Evolutionary conservation across 768 basidiomycete genomes (phyloP).

Genomic region (Kwoniella bestiolae): DNA sequence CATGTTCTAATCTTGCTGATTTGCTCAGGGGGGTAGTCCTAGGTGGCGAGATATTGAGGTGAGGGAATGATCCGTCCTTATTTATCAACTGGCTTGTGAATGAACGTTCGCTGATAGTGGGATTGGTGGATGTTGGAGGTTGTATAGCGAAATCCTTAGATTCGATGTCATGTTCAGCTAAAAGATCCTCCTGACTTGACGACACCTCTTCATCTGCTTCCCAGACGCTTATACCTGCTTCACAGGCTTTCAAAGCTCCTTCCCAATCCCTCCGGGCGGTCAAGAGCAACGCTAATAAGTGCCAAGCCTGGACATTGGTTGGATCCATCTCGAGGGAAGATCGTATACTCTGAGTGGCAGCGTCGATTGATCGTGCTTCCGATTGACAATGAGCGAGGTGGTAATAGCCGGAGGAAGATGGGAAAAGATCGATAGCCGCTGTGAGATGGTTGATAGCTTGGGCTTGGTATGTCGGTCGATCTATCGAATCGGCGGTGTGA

Average conservation of each 20-base stretch:
- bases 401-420: constrained; percentile 63
- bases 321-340: constrained; percentile 73
- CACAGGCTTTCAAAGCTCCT: constrained; percentile 74
- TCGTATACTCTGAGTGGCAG: constrained; percentile 70
- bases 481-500: constrained; percentile 69
- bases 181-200: constrained; percentile 26
- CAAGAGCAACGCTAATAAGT: constrained; percentile 82
- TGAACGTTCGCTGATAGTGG: neutral
- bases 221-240: constrained; percentile 73
- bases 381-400: constrained; percentile 80
- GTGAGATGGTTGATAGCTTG: constrained; percentile 63
- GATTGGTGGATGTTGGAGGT: neutral
- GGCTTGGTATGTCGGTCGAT: constrained; percentile 66
- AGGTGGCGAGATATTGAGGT: constrained; percentile 59
- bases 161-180: constrained; percentile 23
- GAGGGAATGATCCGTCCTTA: constrained; percentile 23
- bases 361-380: constrained; percentile 69
- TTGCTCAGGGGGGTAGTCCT: constrained; percentile 58
- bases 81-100: constrained; percentile 5
- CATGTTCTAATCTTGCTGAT: constrained; percentile 72
- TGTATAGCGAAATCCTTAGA: constrained; percentile 41
- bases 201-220: constrained; percentile 59
- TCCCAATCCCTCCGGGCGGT: constrained; percentile 77
- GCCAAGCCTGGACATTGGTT: constrained; percentile 75
- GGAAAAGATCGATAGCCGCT: constrained; percentile 49